Evolutionary conservation across 805 yeast genomes (phyloP), one percentile per base, ranked within the genome.

Genomic region (Candida saitoana): DNA sequence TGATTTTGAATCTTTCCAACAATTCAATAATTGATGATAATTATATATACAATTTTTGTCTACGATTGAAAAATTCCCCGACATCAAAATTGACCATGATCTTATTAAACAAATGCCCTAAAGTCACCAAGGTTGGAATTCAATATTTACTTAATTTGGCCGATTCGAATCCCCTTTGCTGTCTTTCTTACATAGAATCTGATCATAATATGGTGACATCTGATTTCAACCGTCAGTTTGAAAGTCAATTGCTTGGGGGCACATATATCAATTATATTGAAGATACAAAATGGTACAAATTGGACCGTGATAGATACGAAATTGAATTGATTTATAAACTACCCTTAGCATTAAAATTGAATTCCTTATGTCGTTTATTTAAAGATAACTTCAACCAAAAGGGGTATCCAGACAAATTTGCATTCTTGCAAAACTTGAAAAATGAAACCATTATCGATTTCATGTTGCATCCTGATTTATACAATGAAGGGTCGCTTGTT

Each of bases 1-100:
- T 50, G 18, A 69, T 59, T 4, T 39, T 67, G 24, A 60, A 66
- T 42, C 33, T 69, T 8, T 66, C 73, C 1, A 54, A 58, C 25
- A 54, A 52, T 29, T 35, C 35, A 0, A 34, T 40, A 8, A 50
- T 68, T 8, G 66, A 65, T 47, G 73, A 67, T 47, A 56, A 47
- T 29, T 61, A 56, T 22, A 35, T 68, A 4, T 47, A 52, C 35
- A 58, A 59, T 18, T 41, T 68, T n/a, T 34, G 44, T 8, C 33
- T 48, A 9, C 42, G 53, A 36, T 40, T 58, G 15, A 40, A 48
- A 34, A 50, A 48, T 14, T 47, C 49, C 1, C 44, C 41, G 25
- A 17, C 61, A 2, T 36, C 49, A 2, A 48, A 47, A 5, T 48
- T 68, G 15, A 48, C 54, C 29, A 41, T 62, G 5, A 39, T 68